These are phyloP conservation scores for Mycena olivaceomarginata DNA, from an alignment of 768 basidiomycete genomes.

Conservation along the genomic window DNA sequence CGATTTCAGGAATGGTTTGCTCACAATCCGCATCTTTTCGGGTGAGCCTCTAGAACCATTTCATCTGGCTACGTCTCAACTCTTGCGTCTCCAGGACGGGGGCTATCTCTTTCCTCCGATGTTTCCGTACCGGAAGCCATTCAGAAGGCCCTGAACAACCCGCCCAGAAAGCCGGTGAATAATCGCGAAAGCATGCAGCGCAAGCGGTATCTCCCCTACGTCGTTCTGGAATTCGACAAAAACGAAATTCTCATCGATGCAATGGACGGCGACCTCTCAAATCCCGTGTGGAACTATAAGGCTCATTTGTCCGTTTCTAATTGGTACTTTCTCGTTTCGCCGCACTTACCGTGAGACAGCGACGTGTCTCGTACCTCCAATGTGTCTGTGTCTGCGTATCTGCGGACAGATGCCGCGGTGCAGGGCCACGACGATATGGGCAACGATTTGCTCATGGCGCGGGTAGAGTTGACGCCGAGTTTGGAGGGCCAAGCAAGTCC, in stretches of 20 bases:
- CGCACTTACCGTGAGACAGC: constrained; percentile 62
- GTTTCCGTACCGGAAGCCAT: constrained; percentile 89
- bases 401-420: constrained; percentile 85
- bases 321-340: constrained; percentile 10
- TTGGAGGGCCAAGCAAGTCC: constrained; percentile 83
- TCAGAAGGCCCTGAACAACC: constrained; percentile 84
- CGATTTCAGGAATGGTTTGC: constrained; percentile 90
- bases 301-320: constrained; percentile 89
- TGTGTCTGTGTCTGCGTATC: constrained; percentile 93
- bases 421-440: constrained; percentile 96
- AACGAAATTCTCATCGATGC: constrained; percentile 98
- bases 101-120: constrained; percentile 87
- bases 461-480: constrained; percentile 91
- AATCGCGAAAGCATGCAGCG: constrained; percentile 95
- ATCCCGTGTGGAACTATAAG: constrained; percentile 96
- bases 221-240: constrained; percentile 98
- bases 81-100: constrained; percentile 73
- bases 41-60: constrained; percentile 66
- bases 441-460: constrained; percentile 95
- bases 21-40: constrained; percentile 97
- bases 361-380: constrained; percentile 97
- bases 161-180: constrained; percentile 75
- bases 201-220: constrained; percentile 94
- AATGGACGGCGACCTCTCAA: constrained; percentile 92
- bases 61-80: constrained; percentile 18